Evolutionary conservation across 1,139 yeast genomes (phyloP).

Genomic region (Martiniozyma asiatica): DNA sequence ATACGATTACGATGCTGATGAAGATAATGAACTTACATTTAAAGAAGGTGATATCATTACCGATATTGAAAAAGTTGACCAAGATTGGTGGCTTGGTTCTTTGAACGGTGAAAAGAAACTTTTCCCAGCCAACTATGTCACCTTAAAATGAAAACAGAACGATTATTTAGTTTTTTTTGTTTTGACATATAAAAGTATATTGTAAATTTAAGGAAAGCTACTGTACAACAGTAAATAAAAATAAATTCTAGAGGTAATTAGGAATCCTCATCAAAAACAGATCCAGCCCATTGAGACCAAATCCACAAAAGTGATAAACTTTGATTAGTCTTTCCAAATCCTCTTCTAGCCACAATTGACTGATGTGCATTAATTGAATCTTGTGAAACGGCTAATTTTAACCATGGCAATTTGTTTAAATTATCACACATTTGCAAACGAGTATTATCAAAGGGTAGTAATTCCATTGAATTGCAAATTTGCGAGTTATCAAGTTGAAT

Average conservation of each 20-base stretch:
- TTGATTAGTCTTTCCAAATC: constrained; percentile 39
- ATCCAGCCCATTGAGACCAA: too few relatives aligned
- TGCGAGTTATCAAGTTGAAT: constrained; percentile 12
- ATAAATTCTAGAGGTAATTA: too few relatives aligned
- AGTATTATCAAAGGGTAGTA: constrained; percentile 27
- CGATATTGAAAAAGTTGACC: constrained; percentile 81
- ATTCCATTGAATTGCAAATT: constrained; percentile 12
- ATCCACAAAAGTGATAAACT: constrained; percentile 44
- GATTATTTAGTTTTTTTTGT: constrained; percentile 7
- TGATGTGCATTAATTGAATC: constrained; percentile 65
- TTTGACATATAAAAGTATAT: constrained; percentile 5
- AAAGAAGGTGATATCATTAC: constrained; percentile 71
- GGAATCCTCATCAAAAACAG: too few relatives aligned
- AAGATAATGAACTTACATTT: constrained; percentile 79
- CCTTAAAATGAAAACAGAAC: constrained; percentile 21
- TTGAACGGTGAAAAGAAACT: constrained; percentile 66
- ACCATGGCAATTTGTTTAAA: constrained; percentile 49
- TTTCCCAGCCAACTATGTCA: constrained; percentile 86
- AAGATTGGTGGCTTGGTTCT: constrained; percentile 96
- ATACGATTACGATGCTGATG: constrained; percentile 79
- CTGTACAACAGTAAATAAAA: too few relatives aligned
- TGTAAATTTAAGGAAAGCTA: too few relatives aligned
- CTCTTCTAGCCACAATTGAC: constrained; percentile 59
- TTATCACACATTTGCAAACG: constrained; percentile 34
- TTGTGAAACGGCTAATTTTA: constrained; percentile 51